Conservation (phyloP, 495 filamentous ascomycete genomes). For the Achaetomiella virescens region DNA sequence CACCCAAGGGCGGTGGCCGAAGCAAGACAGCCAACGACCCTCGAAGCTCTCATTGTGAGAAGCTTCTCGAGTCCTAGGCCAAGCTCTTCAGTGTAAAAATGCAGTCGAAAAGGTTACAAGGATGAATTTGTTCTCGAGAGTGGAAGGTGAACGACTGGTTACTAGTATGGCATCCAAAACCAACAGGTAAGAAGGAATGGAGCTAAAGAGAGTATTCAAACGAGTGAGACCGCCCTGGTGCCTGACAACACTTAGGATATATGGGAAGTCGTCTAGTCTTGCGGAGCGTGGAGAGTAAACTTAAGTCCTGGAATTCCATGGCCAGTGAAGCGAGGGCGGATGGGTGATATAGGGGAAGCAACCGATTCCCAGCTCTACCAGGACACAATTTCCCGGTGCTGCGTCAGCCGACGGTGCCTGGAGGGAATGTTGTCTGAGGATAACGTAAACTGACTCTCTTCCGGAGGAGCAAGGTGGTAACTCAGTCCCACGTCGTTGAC, state of each 20-base stretch:
- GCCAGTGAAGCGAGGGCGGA: constrained; percentile 9
- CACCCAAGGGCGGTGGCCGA: constrained; percentile 28
- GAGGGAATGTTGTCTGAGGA: not conserved
- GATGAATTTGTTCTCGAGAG: not conserved
- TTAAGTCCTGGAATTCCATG: not conserved
- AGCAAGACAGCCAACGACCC: constrained; percentile 29
- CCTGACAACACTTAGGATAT: not conserved
- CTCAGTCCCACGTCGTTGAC: not conserved
- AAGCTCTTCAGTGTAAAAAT: not conserved
- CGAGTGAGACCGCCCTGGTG: not conserved
- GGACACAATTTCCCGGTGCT: constrained; percentile 11
- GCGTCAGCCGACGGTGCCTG: not conserved
- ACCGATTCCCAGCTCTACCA: not conserved
- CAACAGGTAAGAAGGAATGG: not conserved
- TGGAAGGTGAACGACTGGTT: not conserved
- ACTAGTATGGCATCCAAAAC: not conserved
- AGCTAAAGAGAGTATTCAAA: not conserved
- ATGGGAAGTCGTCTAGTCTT: not conserved
- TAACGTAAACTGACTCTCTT: not conserved
- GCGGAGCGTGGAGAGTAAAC: not conserved
- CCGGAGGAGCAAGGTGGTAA: not conserved
- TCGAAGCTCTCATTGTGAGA: constrained; percentile 34
- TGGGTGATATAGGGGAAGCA: constrained; percentile 28
- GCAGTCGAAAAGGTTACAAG: not conserved
- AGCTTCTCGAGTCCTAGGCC: not conserved